Evolutionary conservation across 139 green algal genomes (phyloP).

Genomic region (Volvox reticuliferus): DNA sequence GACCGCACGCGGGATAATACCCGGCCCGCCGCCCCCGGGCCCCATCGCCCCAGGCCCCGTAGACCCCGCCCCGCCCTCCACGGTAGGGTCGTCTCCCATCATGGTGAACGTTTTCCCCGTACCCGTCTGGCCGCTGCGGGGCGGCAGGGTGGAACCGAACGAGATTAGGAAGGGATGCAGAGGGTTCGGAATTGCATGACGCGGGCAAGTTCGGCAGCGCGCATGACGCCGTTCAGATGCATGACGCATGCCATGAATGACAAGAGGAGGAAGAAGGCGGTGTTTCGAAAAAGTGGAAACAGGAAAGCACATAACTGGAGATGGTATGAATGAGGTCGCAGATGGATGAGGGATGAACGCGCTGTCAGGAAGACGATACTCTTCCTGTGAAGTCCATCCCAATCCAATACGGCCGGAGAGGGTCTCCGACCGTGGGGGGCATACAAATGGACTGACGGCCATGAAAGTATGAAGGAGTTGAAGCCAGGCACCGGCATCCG

Average conservation of each 20-base stretch:
- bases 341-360: not conserved
- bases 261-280: too few species aligned
- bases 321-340: not conserved
- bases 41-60: not conserved
- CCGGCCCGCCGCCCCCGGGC: constrained; percentile 34
- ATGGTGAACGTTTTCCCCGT: constrained; percentile 81
- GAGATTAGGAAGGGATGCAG: not conserved
- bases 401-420: too few species aligned
- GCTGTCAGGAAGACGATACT: not conserved
- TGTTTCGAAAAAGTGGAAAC: too few species aligned
- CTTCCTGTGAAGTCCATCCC: too few species aligned
- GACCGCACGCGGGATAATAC: constrained; percentile 72
- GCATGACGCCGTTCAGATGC: too few species aligned
- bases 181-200: not conserved
- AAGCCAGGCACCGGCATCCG: too few species aligned
- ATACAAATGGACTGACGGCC: too few species aligned
- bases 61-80: not conserved
- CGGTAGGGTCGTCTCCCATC: constrained; percentile 56
- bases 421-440: too few species aligned
- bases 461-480: too few species aligned
- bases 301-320: too few species aligned
- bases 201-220: too few species aligned
- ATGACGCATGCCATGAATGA: too few species aligned
- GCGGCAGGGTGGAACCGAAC: not conserved
- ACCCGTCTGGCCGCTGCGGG: constrained; percentile 72